Percentiles rank a stretch among this genome's conserved stretches.
phyloP scores from a whole-genome alignment of 2,329 filamentous ascomycete genomes.

The Alternaria triticimaculans region DNA sequence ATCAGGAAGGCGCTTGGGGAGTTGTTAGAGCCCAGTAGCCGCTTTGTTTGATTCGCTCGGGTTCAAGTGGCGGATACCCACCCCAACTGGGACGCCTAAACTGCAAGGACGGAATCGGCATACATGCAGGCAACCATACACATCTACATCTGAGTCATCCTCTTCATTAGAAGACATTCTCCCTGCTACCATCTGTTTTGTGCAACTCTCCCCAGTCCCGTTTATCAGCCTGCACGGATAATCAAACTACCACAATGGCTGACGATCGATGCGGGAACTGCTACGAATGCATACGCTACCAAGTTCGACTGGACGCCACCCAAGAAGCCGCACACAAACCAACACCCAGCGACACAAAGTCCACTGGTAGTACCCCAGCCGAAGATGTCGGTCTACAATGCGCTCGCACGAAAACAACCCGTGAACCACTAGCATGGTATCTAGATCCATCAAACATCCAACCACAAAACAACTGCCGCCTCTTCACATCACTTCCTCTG shows the following conservation, averaged over 20 bases:
- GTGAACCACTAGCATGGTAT: constrained; percentile 28
- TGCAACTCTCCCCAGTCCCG: neutral
- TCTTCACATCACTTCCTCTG: constrained; percentile 19
- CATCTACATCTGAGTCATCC: neutral
- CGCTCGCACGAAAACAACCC: neutral
- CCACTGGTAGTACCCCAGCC: neutral
- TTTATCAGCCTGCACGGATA: neutral
- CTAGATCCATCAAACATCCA: neutral
- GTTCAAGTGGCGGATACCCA: neutral
- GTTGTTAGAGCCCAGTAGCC: neutral
- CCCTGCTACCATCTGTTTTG: fast-evolving
- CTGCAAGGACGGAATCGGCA: neutral
- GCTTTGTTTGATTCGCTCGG: neutral
- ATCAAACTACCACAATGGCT: neutral
- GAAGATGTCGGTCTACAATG: neutral
- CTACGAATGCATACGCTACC: neutral
- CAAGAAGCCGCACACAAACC: neutral
- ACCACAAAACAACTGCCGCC: constrained; percentile 12
- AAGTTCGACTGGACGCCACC: neutral
- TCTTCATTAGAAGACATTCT: neutral
- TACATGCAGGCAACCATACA: neutral
- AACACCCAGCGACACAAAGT: neutral
- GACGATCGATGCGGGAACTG: neutral
- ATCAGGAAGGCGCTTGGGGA: neutral
- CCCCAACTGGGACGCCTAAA: neutral